Percentiles rank a stretch among this genome's conserved stretches.
These are phyloP conservation scores for Phytophthora foliorum DNA, from an alignment of 352 stramenopile genomes.

Conservation along the genomic window DNA sequence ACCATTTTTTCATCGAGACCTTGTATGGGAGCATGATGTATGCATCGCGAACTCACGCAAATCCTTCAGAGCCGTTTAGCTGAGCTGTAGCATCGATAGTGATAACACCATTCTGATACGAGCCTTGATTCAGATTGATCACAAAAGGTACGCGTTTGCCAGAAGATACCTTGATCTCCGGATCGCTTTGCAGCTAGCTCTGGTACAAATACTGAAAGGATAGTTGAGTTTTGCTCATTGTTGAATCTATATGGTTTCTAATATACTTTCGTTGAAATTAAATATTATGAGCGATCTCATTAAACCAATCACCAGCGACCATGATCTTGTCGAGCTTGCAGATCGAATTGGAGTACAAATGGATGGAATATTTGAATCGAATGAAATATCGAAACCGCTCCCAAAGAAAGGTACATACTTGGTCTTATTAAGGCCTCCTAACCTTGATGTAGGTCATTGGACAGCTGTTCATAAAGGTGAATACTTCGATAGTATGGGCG, in stretches of 20 bases:
- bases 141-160: too few relatives aligned
- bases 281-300: slow-evolving; percentile 3
- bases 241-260: slow-evolving; percentile 5
- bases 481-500: slow-evolving; percentile 5
- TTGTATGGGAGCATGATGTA: slow-evolving; percentile 13
- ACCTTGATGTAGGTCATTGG: slow-evolving; percentile 17
- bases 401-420: slow-evolving; percentile 10
- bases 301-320: background rate
- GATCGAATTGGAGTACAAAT: background rate
- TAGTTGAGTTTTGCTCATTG: slow-evolving; percentile 1
- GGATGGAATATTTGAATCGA: slow-evolving; percentile 1
- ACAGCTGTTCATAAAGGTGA: background rate
- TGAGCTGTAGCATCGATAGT: slow-evolving; percentile 10
- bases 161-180: too few relatives aligned
- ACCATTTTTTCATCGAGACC: slow-evolving; percentile 6
- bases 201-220: background rate
- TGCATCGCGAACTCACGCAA: slow-evolving; percentile 5
- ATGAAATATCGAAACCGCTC: slow-evolving; percentile 2
- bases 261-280: slow-evolving; percentile 1
- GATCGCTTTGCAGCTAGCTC: too few relatives aligned
- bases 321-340: background rate
- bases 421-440: slow-evolving; percentile 2
- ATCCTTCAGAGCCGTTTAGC: slow-evolving; percentile 11
- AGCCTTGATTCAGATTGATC: slow-evolving; percentile 6
- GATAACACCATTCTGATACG: slow-evolving; percentile 6